Conservation (phyloP, 768 basidiomycete species). For the Guyanaporus albipodus region DNA sequence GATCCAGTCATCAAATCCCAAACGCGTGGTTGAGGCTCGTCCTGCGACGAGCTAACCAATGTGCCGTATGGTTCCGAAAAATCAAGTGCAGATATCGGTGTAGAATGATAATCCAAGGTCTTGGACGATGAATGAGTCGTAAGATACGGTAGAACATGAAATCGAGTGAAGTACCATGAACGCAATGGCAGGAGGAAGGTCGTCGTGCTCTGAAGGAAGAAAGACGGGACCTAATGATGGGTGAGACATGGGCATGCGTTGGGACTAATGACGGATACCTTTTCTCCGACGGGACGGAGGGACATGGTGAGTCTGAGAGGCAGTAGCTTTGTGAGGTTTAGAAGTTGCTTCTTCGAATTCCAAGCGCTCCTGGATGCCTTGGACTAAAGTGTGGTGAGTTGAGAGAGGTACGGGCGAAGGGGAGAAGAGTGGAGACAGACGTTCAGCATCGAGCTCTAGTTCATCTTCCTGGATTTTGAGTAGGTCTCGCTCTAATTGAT, state of each 20-base stretch:
- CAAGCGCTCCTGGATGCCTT: constrained; percentile 84
- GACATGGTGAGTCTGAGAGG: constrained; percentile 10
- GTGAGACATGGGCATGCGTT: constrained; percentile 3
- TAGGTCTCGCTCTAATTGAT: constrained; percentile 76
- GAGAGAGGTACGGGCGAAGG: not conserved
- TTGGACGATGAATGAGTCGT: constrained; percentile 32
- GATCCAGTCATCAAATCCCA: constrained; percentile 93
- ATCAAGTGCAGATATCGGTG: constrained; percentile 84
- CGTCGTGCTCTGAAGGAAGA: constrained; percentile 95
- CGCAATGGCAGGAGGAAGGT: constrained; percentile 88
- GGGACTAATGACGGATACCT: constrained; percentile 12
- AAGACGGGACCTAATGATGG: constrained; percentile 75
- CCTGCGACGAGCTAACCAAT: constrained; percentile 81
- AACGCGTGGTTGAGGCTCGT: constrained; percentile 83
- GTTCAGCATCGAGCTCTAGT: constrained; percentile 92
- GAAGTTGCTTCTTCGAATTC: constrained; percentile 57
- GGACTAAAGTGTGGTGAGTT: constrained; percentile 47
- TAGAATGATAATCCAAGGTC: constrained; percentile 79
- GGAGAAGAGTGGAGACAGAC: constrained; percentile 46
- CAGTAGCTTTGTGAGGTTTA: constrained; percentile 21
- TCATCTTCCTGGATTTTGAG: constrained; percentile 92
- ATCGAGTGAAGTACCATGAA: constrained; percentile 72
- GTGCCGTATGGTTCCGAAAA: constrained; percentile 96
- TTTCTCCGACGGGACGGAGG: constrained; percentile 34
- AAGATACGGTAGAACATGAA: not conserved